A percentile compares a stretch with the other conserved stretches of the same genome.
Conservation (phyloP, 352 stramenopile genomes). For the Saprolegnia parasitica region DNA sequence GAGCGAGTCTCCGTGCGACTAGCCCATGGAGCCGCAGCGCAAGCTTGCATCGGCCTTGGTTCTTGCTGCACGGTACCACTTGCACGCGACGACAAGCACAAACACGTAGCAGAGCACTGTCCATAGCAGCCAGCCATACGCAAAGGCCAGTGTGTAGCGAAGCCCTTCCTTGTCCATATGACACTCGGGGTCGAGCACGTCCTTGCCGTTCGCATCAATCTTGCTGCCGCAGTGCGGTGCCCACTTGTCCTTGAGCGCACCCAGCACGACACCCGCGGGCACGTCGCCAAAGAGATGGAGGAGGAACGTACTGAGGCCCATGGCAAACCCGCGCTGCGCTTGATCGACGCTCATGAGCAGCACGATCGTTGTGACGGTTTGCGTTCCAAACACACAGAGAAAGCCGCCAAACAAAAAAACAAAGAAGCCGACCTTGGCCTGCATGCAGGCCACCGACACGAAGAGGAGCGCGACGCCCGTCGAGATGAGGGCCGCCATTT, state of each 20-base stretch:
- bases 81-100: not conserved
- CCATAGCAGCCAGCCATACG: constrained; percentile 67
- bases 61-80: not conserved
- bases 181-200: constrained; percentile 61
- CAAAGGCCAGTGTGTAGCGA: constrained; percentile 63
- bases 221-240: constrained; percentile 58
- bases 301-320: constrained; percentile 48
- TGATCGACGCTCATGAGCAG: constrained; percentile 88
- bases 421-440: constrained; percentile 40
- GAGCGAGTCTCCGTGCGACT: too few relatives aligned
- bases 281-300: constrained; percentile 22
- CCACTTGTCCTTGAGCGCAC: constrained; percentile 21
- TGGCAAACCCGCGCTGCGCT: constrained; percentile 82
- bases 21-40: not conserved
- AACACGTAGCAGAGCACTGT: constrained; percentile 36
- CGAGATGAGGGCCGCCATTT: constrained; percentile 41
- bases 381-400: constrained; percentile 60
- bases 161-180: constrained; percentile 55
- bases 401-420: constrained; percentile 68
- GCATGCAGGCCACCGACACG: constrained; percentile 54
- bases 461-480: constrained; percentile 41
- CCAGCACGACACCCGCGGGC: constrained; percentile 7
- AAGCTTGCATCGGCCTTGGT: not conserved
- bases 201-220: constrained; percentile 47
- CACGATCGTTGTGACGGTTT: constrained; percentile 76